Percentiles rank a stretch among this genome's conserved stretches.
Evolutionary conservation across 352 stramenopile genomes (phyloP).

Genomic region (Phytopythium cucurbitacearum): DNA sequence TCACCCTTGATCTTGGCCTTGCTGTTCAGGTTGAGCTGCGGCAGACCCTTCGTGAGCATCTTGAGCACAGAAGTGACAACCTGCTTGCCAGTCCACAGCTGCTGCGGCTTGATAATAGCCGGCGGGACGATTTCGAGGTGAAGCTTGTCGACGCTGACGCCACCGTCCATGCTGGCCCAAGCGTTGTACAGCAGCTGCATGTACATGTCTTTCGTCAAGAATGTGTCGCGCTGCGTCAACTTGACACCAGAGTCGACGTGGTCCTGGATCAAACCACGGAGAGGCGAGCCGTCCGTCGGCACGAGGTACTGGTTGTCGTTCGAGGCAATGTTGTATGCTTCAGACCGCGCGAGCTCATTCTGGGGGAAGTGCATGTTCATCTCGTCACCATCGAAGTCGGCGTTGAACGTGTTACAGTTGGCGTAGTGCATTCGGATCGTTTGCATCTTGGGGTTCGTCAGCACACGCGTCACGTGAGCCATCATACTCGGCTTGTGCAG

Average conservation of each 20-base stretch:
- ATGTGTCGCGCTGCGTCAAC: constrained; percentile 96
- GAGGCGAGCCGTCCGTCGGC: constrained; percentile 96
- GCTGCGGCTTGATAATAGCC: constrained; percentile 95
- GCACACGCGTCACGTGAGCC: constrained; percentile 97
- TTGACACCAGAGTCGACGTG: constrained; percentile 99
- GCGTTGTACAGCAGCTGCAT: constrained; percentile 97
- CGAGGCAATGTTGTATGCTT: constrained; percentile 97
- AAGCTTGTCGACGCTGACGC: constrained; percentile 76
- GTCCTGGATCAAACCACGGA: constrained; percentile 99
- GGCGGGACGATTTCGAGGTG: constrained; percentile 96
- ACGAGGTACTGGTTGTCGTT: constrained; percentile 99
- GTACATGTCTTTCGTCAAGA: constrained; percentile 98
- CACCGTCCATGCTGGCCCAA: constrained; percentile 93
- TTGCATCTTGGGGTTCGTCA: constrained; percentile 96
- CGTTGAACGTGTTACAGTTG: constrained; percentile 99
- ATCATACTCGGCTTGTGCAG: constrained; percentile 99
- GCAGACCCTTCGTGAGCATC: constrained; percentile 89
- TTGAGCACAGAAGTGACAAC: constrained; percentile 97
- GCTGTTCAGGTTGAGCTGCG: constrained; percentile 89
- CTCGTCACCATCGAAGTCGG: constrained; percentile 99
- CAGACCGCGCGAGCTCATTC: constrained; percentile 95
- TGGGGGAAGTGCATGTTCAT: constrained; percentile 99
- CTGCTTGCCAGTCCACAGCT: constrained; percentile 99
- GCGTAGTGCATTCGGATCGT: constrained; percentile 99
- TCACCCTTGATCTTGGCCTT: constrained; percentile 97